Evolutionary conservation across 2,329 filamentous ascomycete genomes (phyloP).

Genomic region (Nothophoma quercina): DNA sequence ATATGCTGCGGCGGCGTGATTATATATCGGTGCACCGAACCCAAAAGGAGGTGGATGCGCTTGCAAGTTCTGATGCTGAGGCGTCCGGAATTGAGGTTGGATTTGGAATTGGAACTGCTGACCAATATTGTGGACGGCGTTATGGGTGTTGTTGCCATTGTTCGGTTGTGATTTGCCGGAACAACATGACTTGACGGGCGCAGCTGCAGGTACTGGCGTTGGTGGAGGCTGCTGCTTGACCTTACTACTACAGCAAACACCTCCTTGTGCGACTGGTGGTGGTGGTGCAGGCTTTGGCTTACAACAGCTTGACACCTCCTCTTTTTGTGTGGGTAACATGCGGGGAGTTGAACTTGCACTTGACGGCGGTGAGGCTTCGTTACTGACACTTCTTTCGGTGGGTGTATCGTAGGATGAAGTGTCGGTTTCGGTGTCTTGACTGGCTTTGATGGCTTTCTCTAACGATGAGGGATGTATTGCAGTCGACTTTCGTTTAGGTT

Average conservation of each 20-base stretch:
- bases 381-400: constrained; percentile 45
- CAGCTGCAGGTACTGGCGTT: constrained; percentile 5
- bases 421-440: constrained; percentile 41
- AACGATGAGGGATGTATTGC: constrained; percentile 38
- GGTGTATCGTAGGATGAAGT: constrained; percentile 43
- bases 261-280: constrained; percentile 24
- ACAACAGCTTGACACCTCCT: constrained; percentile 42
- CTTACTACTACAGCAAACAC: constrained; percentile 43
- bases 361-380: constrained; percentile 43
- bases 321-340: constrained; percentile 36
- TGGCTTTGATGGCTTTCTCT: constrained; percentile 47
- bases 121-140: constrained; percentile 19
- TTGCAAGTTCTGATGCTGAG: constrained; percentile 31
- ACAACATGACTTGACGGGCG: constrained; percentile 43
- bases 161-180: constrained; percentile 30
- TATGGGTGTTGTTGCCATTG: constrained; percentile 9
- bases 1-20: constrained; percentile 41
- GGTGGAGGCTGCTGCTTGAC: constrained; percentile 21
- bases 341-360: constrained; percentile 50
- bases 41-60: constrained; percentile 34
- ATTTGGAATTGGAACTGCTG: constrained; percentile 32
- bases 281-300: constrained; percentile 35
- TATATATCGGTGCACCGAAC: constrained; percentile 46
- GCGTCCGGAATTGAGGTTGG: constrained; percentile 29
- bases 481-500: constrained; percentile 41